Percentiles rank a stretch among this genome's conserved stretches.
These are phyloP conservation scores for Albizia julibrissin DNA, from an alignment of 306 rosid genomes.

Conservation along the genomic window DNA sequence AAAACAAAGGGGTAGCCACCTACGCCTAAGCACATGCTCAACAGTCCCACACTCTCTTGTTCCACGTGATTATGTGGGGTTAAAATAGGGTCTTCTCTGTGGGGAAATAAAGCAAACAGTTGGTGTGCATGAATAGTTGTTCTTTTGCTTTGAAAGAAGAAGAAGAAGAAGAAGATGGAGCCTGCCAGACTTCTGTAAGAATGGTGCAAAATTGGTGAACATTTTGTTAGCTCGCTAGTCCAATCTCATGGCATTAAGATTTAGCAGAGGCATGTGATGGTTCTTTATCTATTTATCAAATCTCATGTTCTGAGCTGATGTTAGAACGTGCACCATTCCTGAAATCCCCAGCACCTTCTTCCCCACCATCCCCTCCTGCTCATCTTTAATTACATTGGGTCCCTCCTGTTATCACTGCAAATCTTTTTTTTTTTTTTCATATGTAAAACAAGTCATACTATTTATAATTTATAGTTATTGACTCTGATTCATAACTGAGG, in stretches of 20 bases:
- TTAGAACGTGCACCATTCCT: neutral
- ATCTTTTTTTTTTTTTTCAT: neutral
- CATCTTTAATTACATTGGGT: neutral
- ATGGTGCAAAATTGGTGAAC: neutral
- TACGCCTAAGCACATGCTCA: conserved; percentile 77
- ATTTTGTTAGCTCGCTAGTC: neutral
- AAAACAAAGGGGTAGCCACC: conserved; percentile 44
- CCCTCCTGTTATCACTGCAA: neutral
- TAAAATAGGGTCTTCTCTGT: neutral
- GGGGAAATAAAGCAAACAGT: neutral
- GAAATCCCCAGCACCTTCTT: neutral
- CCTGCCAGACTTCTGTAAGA: neutral
- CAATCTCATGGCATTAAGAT: neutral
- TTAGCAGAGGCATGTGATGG: neutral
- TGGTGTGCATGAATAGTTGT: neutral
- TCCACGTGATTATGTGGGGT: neutral
- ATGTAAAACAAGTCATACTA: neutral
- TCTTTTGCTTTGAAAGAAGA: neutral
- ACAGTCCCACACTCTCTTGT: conserved; percentile 45
- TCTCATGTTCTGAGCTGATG: neutral
- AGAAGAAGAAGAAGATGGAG: neutral
- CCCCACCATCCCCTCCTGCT: neutral
- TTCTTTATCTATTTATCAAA: neutral
- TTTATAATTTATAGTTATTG: neutral
- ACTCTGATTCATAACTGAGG: neutral